Conservation (phyloP, 2,329 filamentous ascomycete species). For the Colletotrichum musae region DNA sequence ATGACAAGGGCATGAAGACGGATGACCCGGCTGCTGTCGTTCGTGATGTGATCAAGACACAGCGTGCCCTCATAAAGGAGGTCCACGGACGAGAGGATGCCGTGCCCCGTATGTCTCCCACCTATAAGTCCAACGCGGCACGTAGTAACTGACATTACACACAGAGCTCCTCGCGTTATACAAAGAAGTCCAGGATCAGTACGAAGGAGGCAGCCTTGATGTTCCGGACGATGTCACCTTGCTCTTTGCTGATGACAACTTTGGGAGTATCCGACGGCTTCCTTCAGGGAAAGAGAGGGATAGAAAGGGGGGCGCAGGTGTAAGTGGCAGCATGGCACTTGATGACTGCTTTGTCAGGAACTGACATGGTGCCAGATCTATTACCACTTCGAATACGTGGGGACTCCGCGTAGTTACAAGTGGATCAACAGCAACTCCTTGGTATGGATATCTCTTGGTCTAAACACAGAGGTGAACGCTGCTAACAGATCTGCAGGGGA, state of each 20-base stretch:
- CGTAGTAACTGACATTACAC: background rate
- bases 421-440: slow-evolving; percentile 75
- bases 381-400: slow-evolving; percentile 74
- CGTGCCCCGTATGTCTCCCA: slow-evolving; percentile 51
- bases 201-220: slow-evolving; percentile 67
- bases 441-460: slow-evolving; percentile 47
- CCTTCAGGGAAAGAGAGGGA: slow-evolving; percentile 66
- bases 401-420: slow-evolving; percentile 71
- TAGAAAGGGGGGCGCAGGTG: slow-evolving; percentile 70
- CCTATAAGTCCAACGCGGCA: background rate
- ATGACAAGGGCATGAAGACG: slow-evolving; percentile 66
- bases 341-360: slow-evolving; percentile 33
- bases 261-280: slow-evolving; percentile 71
- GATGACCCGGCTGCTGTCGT: slow-evolving; percentile 67
- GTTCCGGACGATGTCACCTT: slow-evolving; percentile 75
- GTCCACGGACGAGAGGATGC: slow-evolving; percentile 62
- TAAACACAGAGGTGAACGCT: background rate
- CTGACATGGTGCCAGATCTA: slow-evolving; percentile 51
- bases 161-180: slow-evolving; percentile 75
- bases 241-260: slow-evolving; percentile 75
- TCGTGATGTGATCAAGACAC: slow-evolving; percentile 67
- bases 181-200: slow-evolving; percentile 76
- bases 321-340: slow-evolving; percentile 46
- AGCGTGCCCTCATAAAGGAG: slow-evolving; percentile 67
- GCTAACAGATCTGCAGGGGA: slow-evolving; percentile 45